A percentile compares a stretch with the other conserved stretches of the same genome.
Evolutionary conservation across 176 grass and related monocot species (phyloP).

Genomic region (Raddia guianensis): DNA sequence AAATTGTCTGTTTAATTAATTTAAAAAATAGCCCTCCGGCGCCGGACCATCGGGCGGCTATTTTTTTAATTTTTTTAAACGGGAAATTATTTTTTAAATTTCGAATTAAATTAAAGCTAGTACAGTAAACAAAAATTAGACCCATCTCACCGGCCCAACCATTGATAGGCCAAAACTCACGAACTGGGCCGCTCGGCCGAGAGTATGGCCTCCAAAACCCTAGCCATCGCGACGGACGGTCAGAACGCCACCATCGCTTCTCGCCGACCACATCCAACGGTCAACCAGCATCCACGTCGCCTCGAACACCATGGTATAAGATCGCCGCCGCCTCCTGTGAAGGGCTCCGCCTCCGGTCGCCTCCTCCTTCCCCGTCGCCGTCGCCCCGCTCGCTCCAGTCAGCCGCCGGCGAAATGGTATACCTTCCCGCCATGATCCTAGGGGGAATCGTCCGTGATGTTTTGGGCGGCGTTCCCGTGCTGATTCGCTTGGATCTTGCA

Average conservation of each 20-base stretch:
- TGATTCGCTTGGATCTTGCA: slow-evolving; percentile 25
- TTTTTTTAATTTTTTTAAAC: too few species aligned
- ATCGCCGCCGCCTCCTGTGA: not conserved
- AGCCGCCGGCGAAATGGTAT: slow-evolving; percentile 42
- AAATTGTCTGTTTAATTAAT: too few species aligned
- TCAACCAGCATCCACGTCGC: not conserved
- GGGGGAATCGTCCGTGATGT: not conserved
- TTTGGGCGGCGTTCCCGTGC: not conserved
- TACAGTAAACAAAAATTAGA: too few species aligned
- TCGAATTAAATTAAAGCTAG: too few species aligned
- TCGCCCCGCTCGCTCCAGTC: not conserved
- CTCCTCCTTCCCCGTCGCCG: not conserved
- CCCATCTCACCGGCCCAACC: not conserved
- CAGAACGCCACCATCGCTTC: not conserved
- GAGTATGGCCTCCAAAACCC: slow-evolving; percentile 21
- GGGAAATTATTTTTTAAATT: too few species aligned
- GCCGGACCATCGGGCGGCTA: too few species aligned
- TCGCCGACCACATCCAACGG: slow-evolving; percentile 19
- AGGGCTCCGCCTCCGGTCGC: not conserved
- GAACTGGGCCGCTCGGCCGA: slow-evolving; percentile 17
- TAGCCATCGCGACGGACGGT: slow-evolving; percentile 16
- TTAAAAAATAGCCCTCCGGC: too few species aligned
- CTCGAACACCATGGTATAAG: not conserved
- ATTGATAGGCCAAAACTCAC: not conserved
- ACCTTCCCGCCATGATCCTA: not conserved